A percentile compares a stretch with the other conserved stretches of the same genome.
Conservation (phyloP, 2,329 filamentous ascomycete genomes). For the Coniella lustricola region DNA sequence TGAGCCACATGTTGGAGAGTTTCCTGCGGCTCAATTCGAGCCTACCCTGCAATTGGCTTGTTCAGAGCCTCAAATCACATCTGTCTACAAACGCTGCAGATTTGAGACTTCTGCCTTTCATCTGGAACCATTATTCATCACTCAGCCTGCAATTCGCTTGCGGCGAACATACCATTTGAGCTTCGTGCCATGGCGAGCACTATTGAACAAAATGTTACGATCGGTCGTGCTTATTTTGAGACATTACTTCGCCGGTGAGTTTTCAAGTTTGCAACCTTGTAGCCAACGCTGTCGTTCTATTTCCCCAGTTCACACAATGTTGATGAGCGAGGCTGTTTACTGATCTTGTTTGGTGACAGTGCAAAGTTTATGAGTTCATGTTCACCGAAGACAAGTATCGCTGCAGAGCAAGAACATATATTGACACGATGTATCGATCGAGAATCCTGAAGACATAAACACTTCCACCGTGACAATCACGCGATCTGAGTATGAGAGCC, state of each 20-base stretch:
- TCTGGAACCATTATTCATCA: background rate
- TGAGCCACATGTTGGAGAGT: background rate
- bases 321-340: background rate
- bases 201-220: constrained; percentile 36
- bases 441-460: constrained; percentile 22
- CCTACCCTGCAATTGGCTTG: constrained; percentile 2
- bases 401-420: constrained; percentile 1
- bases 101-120: background rate
- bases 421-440: constrained; percentile 8
- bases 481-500: constrained; percentile 52
- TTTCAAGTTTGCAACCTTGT: background rate
- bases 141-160: no score
- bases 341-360: constrained; percentile 25
- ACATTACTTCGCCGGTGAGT: constrained; percentile 54
- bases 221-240: constrained; percentile 55
- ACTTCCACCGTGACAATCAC: constrained; percentile 45
- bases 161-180: no score
- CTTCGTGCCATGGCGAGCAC: constrained; percentile 5
- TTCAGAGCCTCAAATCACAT: background rate
- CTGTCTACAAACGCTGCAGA: background rate
- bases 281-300: background rate
- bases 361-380: constrained; percentile 39
- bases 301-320: no score
- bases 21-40: background rate
- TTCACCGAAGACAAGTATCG: constrained; percentile 5